Evolutionary conservation across 2,329 filamentous ascomycete species (phyloP).

Genomic region (Podosphaera fusca): DNA sequence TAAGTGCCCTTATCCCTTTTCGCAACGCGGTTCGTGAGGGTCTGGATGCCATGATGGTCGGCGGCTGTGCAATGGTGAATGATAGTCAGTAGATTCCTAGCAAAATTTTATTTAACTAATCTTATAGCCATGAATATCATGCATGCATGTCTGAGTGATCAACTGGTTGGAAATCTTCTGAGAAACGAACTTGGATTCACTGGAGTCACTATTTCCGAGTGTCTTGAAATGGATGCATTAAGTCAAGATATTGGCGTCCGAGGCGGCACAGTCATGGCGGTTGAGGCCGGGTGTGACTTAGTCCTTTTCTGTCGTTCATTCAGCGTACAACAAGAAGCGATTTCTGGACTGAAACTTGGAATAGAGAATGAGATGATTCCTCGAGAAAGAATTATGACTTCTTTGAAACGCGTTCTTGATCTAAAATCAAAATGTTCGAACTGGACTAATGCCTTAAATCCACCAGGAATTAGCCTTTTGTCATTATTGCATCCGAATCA

Average conservation of each 20-base stretch:
- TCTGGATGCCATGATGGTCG: slow-evolving; percentile 86
- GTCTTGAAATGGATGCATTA: slow-evolving; percentile 89
- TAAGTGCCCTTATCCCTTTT: slow-evolving; percentile 83
- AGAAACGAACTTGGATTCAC: slow-evolving; percentile 76
- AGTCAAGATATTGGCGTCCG: slow-evolving; percentile 94
- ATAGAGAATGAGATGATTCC: slow-evolving; percentile 80
- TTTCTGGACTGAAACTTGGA: slow-evolving; percentile 70
- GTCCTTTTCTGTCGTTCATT: slow-evolving; percentile 75
- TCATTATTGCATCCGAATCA: slow-evolving; percentile 67
- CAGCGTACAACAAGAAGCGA: slow-evolving; percentile 72
- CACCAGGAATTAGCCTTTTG: slow-evolving; percentile 52
- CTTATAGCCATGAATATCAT: slow-evolving; percentile 69
- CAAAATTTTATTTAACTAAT: not conserved
- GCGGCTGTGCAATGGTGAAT: slow-evolving; percentile 79
- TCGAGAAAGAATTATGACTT: slow-evolving; percentile 56
- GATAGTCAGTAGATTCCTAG: slow-evolving; percentile 8
- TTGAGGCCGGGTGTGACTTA: slow-evolving; percentile 86
- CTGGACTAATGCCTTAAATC: slow-evolving; percentile 80
- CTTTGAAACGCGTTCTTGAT: slow-evolving; percentile 51
- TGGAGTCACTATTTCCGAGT: slow-evolving; percentile 86
- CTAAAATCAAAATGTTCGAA: slow-evolving; percentile 72
- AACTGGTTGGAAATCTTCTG: slow-evolving; percentile 75
- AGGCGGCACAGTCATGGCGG: slow-evolving; percentile 90
- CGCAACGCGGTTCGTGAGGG: slow-evolving; percentile 72
- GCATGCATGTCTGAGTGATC: slow-evolving; percentile 90